Percentiles rank a stretch among this genome's conserved stretches.
Conservation (phyloP, 495 filamentous ascomycete genomes). For the Hypomontagnella submonticulosa region DNA sequence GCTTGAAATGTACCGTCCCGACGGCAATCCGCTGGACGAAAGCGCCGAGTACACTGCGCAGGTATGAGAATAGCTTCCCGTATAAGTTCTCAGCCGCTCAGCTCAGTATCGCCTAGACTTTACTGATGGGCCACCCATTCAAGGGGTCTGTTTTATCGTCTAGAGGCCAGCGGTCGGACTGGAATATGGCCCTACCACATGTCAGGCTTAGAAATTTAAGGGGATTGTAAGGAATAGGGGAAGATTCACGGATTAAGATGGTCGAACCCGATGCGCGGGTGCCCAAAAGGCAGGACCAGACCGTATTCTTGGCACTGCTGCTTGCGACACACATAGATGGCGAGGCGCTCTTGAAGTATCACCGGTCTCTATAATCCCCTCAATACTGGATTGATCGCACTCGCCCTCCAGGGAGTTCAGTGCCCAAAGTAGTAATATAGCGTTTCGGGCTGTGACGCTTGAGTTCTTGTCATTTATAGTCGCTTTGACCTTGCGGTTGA, state of each 20-base stretch:
- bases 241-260: slow-evolving; percentile 47
- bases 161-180: slow-evolving; percentile 6
- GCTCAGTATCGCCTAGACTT: slow-evolving; percentile 34
- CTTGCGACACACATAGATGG: slow-evolving; percentile 41
- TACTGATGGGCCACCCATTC: slow-evolving; percentile 41
- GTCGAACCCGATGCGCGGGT: slow-evolving; percentile 40
- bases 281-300: slow-evolving; percentile 51
- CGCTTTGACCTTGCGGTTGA: slow-evolving; percentile 36
- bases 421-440: slow-evolving; percentile 54
- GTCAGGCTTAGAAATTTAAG: slow-evolving; percentile 1
- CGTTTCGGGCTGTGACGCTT: slow-evolving; percentile 55
- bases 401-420: slow-evolving; percentile 5
- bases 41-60: slow-evolving; percentile 23
- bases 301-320: slow-evolving; percentile 49
- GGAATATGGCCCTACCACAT: slow-evolving; percentile 15
- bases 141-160: slow-evolving; percentile 15
- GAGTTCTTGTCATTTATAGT: slow-evolving; percentile 57
- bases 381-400: neutral
- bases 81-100: slow-evolving; percentile 41
- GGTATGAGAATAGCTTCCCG: slow-evolving; percentile 47
- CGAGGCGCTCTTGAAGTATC: slow-evolving; percentile 12
- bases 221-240: neutral
- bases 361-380: slow-evolving; percentile 40
- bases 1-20: slow-evolving; percentile 5
- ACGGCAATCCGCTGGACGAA: slow-evolving; percentile 8